These are phyloP conservation scores for Gastrodia elata DNA, from an alignment of 106 monocot species.

Conservation along the genomic window DNA sequence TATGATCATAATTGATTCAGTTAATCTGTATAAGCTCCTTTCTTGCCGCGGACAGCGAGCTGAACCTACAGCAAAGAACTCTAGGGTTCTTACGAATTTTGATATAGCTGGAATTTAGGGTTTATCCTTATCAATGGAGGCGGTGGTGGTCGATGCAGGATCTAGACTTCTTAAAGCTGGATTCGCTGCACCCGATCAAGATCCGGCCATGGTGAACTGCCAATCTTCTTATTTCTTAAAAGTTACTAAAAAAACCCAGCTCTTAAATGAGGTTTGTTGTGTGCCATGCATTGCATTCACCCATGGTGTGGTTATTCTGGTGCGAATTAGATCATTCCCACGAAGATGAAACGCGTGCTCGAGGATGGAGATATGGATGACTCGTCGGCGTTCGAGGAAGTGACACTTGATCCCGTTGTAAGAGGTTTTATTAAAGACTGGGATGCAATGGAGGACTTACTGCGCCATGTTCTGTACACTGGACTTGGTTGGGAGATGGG, in stretches of 20 bases:
- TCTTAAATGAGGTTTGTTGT: background rate
- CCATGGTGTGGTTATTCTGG: background rate
- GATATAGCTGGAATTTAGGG: background rate
- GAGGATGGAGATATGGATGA: conserved; percentile 54
- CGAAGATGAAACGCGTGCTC: conserved; percentile 76
- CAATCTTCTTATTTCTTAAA: background rate
- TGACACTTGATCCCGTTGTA: conserved; percentile 65
- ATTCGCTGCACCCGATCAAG: conserved; percentile 86
- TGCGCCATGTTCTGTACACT: conserved; percentile 72
- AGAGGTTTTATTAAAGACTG: conserved; percentile 87
- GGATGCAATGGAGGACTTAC: conserved; percentile 94
- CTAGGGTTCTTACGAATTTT: background rate
- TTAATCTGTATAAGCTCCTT: too few species aligned
- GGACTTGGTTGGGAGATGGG: conserved; percentile 94
- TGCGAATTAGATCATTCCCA: conserved; percentile 58
- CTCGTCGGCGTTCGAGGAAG: conserved; percentile 36
- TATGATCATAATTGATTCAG: too few species aligned
- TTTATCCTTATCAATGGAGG: conserved; percentile 42
- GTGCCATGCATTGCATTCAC: background rate
- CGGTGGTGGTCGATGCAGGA: conserved; percentile 88
- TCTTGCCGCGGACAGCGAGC: background rate
- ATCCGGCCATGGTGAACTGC: conserved; percentile 53
- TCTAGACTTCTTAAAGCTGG: conserved; percentile 95
- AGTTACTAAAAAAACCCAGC: background rate
- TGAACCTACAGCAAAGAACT: background rate